Percentiles rank a stretch among this genome's conserved stretches.
phyloP scores from a whole-genome alignment of 805 yeast genomes.

The Naumovozyma baii region DNA sequence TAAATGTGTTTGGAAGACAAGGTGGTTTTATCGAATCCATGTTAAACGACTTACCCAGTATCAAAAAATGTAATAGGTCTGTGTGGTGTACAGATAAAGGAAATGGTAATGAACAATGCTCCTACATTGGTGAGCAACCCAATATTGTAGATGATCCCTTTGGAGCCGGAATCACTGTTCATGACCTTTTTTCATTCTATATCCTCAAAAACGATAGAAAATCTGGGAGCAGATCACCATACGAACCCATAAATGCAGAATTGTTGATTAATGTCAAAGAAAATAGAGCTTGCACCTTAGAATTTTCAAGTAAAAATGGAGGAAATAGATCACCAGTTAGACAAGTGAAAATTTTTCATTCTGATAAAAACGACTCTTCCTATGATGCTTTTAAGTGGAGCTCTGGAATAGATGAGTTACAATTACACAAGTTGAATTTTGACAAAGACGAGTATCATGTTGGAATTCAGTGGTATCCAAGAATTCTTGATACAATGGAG shows the following conservation, averaged over 20 bases:
- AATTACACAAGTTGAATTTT: conserved; percentile 59
- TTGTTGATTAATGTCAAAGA: conserved; percentile 47
- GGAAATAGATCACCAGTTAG: conserved; percentile 50
- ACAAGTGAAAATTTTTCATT: conserved; percentile 44
- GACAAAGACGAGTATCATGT: conserved; percentile 42
- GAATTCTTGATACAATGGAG: conserved; percentile 36
- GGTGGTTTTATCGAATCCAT: conserved; percentile 31
- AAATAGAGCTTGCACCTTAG: conserved; percentile 55
- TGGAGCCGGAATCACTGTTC: conserved; percentile 31
- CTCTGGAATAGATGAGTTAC: conserved; percentile 55
- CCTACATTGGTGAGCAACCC: conserved; percentile 42
- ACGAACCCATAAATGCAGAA: conserved; percentile 58
- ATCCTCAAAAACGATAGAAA: conserved; percentile 42
- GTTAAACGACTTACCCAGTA: conserved; percentile 55
- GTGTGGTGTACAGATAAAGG: conserved; percentile 31
- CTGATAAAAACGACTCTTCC: conserved; percentile 20
- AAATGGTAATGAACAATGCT: conserved; percentile 46
- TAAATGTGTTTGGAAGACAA: background rate
- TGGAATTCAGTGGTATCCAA: conserved; percentile 72
- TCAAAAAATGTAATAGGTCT: conserved; percentile 30
- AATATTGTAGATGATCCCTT: conserved; percentile 35
- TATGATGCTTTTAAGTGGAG: conserved; percentile 36
- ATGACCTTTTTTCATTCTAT: conserved; percentile 34
- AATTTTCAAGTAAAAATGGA: conserved; percentile 41
- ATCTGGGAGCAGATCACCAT: conserved; percentile 38